Evolutionary conservation across 176 grass and related monocot genomes (phyloP), one percentile per base, ranked within the genome.

Genomic region (Stipa capillata): DNA sequence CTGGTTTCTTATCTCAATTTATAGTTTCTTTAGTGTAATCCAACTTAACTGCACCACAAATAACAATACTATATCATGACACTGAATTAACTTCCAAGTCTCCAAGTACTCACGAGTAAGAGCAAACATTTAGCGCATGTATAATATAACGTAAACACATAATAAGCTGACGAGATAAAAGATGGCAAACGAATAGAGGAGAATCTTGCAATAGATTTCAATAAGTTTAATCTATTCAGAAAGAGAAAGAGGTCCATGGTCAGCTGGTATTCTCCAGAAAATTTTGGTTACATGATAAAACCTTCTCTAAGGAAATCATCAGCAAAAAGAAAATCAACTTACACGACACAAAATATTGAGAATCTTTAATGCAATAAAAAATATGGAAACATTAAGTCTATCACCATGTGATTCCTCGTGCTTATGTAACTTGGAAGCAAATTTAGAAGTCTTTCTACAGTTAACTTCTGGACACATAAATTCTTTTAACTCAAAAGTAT

Each of bases 371-470:
- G 18, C n/a, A 75, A 12, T 64, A n/a, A n/a, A n/a, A n/a, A 59
- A 42, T 78, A 48, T 50, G 51, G 15, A n/a, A 51, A 54, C 16
- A 33, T 28, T 21, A 32, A 83, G 58, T 44, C 21, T 70, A 84
- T 85, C 57, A 93, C 91, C 91, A 83, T 93, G 91, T 50, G 88
- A 93, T 61, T 93, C 66, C 42, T 90, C 88, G 0, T 93, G 91
- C 77, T 86, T 93, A 74, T 84, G 69, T 60, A 93, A 81, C 78
- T 90, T 85, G 64, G 91, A 93, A 67, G 82, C 81, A 83, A 79
- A 90, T 85, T 63, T 82, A 73, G 90, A 93, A 12, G 45, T 75
- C 62, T 93, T 93, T 61, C 88, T 85, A 80, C 91, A 93, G 65
- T 78, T 69, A 27, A 39, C 72, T 68, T 93, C 88, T 14, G 79